phyloP scores from a whole-genome alignment of 1,139 yeast genomes.

The Protomyces pachydermus region DNA sequence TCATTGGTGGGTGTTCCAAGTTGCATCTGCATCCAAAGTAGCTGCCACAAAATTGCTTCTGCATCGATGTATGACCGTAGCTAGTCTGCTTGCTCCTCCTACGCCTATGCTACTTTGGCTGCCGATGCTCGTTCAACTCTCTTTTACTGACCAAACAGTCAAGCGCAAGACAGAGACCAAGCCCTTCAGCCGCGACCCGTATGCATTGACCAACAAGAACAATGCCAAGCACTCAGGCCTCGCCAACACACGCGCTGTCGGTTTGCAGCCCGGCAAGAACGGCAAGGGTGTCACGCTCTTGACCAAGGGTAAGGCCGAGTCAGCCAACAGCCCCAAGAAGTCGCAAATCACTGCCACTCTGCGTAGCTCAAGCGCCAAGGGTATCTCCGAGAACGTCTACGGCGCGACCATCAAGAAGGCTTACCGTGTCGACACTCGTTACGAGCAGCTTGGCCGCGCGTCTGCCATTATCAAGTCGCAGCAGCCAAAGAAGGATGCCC shows the following conservation, averaged over 20 bases:
- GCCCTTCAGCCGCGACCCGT: slow-evolving; percentile 51
- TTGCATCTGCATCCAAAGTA: neutral
- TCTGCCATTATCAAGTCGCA: slow-evolving; percentile 14
- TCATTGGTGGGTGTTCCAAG: slow-evolving; percentile 4
- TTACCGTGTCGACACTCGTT: slow-evolving; percentile 48
- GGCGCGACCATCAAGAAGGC: slow-evolving; percentile 45
- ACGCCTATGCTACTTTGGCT: too few species aligned
- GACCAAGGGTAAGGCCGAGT: slow-evolving; percentile 43
- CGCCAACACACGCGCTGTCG: slow-evolving; percentile 38
- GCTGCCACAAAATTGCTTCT: neutral
- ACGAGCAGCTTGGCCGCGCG: slow-evolving; percentile 20
- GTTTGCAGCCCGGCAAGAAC: slow-evolving; percentile 38
- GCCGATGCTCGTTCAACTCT: too few species aligned
- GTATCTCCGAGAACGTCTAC: slow-evolving; percentile 45
- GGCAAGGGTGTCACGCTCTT: slow-evolving; percentile 43
- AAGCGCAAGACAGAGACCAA: slow-evolving; percentile 32
- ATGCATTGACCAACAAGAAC: slow-evolving; percentile 47
- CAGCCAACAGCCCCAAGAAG: slow-evolving; percentile 37
- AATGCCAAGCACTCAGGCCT: slow-evolving; percentile 47
- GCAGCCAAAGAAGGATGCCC: slow-evolving; percentile 23
- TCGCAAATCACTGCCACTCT: slow-evolving; percentile 34
- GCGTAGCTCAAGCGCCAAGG: slow-evolving; percentile 41
- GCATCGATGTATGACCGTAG: neutral
- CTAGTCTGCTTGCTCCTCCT: neutral
- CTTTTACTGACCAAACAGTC: neutral